Evolutionary conservation across 169 alveolate genomes (phyloP).

Genomic region (Fabrea salina): DNA sequence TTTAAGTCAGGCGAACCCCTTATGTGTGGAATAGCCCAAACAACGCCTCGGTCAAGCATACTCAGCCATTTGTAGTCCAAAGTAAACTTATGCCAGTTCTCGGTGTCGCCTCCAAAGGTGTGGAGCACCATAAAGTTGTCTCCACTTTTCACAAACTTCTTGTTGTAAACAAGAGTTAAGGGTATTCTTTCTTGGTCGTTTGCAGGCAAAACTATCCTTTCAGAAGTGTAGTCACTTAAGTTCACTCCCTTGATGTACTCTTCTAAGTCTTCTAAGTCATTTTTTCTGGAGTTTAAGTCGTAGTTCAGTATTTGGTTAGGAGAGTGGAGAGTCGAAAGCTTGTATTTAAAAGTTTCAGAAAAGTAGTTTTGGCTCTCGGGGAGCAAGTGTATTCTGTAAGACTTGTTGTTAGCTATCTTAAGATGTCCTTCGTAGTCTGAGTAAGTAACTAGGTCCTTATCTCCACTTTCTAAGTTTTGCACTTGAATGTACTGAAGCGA

Average conservation of each 20-base stretch:
- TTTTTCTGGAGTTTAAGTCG: background rate
- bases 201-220: slow-evolving; percentile 25
- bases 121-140: background rate
- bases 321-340: slow-evolving; percentile 24
- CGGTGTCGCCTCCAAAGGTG: background rate
- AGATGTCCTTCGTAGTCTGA: slow-evolving; percentile 9
- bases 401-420: slow-evolving; percentile 14
- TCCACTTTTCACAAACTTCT: background rate
- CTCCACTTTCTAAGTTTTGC: background rate
- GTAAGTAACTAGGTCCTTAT: slow-evolving; percentile 1
- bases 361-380: background rate
- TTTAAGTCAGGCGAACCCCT: slow-evolving; percentile 35
- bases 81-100: background rate
- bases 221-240: slow-evolving; percentile 30
- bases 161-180: slow-evolving; percentile 32
- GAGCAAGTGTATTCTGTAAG: background rate
- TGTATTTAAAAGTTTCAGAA: background rate
- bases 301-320: background rate
- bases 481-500: slow-evolving; percentile 21
- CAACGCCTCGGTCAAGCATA: slow-evolving; percentile 34
- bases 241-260: background rate
- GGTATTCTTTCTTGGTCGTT: slow-evolving; percentile 29
- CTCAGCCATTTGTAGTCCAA: slow-evolving; percentile 17
- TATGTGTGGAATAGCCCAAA: slow-evolving; percentile 36
- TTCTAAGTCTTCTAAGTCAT: background rate